Evolutionary conservation across 179 eudicot genomes (phyloP), one percentile per base, ranked within the genome.

Genomic region (Spergularia azorica): DNA sequence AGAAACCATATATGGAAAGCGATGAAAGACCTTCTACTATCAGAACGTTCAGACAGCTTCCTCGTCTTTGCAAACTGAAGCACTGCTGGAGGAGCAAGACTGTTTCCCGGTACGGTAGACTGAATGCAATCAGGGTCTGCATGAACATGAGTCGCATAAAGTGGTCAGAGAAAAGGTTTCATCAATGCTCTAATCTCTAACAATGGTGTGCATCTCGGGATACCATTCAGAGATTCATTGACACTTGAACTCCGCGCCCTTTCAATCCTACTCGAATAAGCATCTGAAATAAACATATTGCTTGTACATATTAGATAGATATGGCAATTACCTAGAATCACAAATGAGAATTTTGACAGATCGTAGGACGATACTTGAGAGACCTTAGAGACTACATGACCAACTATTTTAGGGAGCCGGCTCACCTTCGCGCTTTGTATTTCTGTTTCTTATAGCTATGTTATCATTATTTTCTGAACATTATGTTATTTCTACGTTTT

Each of bases 51-150:
- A 73, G 98, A 91, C 71, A 90, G 71, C 82, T 93, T 95, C 82
- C 97, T 91, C 36, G 97, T 81, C 88, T 91, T 95, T 46, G 97
- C 96, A 87, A 89, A 89, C 79, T 90, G 97, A 48, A 88, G 89
- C 85, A 87, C 63, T 17, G 91, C 83, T 39, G 96, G 90, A 73
- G 92, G 86, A 70, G 83, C 83, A 18, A 89, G 83, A 79, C 83
- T 87, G 86, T 86, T 87, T 82, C 89, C 92, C 72, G 88, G 65
- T 70, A 84, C 62, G 46, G 91, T 66, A 55, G 94, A 88, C 78
- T 88, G 97, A 70, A 84, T 82, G 80, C 87, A 86, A 79, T 93
- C 99, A 57, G 91, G 89, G 82, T 91, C 99, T 80, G 89, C 87
- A 85, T n/a, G 82, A 70, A 82, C 71, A 8, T 76, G 78, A 74